Evolutionary conservation across 495 filamentous ascomycete genomes (phyloP).

Genomic region (Penicillium chermesinum): DNA sequence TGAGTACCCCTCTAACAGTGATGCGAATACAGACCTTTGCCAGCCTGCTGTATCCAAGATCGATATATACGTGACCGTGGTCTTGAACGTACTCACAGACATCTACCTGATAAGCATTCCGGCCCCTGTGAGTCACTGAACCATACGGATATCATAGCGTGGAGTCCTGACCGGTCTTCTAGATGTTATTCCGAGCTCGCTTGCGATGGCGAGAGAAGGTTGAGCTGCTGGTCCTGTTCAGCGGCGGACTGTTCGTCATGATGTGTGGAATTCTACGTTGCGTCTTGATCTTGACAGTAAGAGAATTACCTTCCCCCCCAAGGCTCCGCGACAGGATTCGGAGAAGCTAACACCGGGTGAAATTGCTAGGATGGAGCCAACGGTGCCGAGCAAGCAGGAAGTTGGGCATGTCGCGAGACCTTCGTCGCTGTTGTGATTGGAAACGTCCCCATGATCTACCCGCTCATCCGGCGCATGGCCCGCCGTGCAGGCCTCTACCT

Average conservation of each 20-base stretch:
- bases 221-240: conserved; percentile 52
- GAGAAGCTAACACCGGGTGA: too few relatives aligned
- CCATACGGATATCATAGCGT: background rate
- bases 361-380: conserved; percentile 44
- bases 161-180: conserved; percentile 4
- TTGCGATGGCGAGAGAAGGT: conserved; percentile 47
- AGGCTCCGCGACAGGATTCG: background rate
- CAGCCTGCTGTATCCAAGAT: conserved; percentile 46
- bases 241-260: conserved; percentile 56
- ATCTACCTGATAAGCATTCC: conserved; percentile 54
- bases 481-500: conserved; percentile 30
- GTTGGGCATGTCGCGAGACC: conserved; percentile 60
- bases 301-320: too few relatives aligned
- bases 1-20: background rate
- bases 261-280: conserved; percentile 55
- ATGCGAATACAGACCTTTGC: conserved; percentile 27
- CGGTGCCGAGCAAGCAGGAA: conserved; percentile 49
- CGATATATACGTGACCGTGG: conserved; percentile 43
- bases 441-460: conserved; percentile 59
- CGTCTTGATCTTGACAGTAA: conserved; percentile 50
- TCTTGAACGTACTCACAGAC: conserved; percentile 50
- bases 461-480: conserved; percentile 38
- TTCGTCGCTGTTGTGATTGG: conserved; percentile 57
- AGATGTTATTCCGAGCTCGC: conserved; percentile 52
- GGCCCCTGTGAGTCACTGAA: conserved; percentile 35